Conservation (phyloP, 306 rosid genomes). For the Trifolium pratense region DNA sequence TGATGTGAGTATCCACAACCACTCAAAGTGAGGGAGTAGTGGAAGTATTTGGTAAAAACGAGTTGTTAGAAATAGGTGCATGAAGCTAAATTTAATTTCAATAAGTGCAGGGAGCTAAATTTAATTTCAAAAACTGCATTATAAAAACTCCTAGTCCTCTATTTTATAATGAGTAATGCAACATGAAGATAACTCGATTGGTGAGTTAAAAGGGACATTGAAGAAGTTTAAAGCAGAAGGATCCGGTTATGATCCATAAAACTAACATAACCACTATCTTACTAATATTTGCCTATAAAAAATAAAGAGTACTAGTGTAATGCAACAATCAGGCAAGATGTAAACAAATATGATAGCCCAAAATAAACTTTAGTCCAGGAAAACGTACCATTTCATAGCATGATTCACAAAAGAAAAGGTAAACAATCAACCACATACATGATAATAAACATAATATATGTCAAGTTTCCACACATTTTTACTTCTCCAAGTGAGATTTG, state of each 20-base stretch:
- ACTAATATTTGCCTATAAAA: neutral
- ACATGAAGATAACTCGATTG: too few relatives aligned
- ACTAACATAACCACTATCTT: neutral
- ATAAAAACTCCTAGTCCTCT: neutral
- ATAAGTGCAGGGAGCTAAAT: too few relatives aligned
- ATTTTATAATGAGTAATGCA: too few relatives aligned
- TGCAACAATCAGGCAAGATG: constrained; percentile 38
- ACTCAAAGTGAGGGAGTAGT: neutral
- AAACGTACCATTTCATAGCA: constrained; percentile 40
- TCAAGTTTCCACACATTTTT: constrained; percentile 40
- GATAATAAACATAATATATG: constrained; percentile 48
- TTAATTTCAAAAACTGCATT: neutral
- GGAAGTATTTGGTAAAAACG: neutral
- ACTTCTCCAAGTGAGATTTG: constrained; percentile 37
- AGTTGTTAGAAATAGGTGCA: neutral
- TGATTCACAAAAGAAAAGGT: constrained; percentile 49
- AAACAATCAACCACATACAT: constrained; percentile 55
- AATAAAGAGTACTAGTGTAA: neutral
- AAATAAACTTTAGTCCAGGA: constrained; percentile 31
- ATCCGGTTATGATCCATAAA: neutral
- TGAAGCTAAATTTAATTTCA: neutral
- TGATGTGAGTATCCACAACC: too few relatives aligned
- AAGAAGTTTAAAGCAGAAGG: too few relatives aligned
- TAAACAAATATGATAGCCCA: constrained; percentile 27
- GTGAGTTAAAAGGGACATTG: too few relatives aligned